Conservation (phyloP, 2,329 filamentous ascomycete species). For the Geosmithia flava region DNA sequence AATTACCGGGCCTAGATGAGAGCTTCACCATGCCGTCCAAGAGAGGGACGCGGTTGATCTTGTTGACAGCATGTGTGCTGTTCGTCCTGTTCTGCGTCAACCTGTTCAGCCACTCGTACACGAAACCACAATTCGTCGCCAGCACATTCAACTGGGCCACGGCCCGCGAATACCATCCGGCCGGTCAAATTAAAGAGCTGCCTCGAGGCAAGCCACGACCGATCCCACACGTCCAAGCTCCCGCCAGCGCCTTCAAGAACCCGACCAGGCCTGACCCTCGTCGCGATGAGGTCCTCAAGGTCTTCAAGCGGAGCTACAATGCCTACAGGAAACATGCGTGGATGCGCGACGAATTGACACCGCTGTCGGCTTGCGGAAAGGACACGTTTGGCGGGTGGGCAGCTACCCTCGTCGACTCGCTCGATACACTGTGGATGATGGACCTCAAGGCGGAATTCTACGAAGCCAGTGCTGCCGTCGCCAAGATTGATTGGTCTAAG, state of each 20-base stretch:
- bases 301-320: conserved; percentile 21
- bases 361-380: conserved; percentile 29
- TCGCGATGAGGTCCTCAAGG: conserved; percentile 2
- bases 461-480: conserved; percentile 34
- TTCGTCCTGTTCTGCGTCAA: background rate
- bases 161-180: conserved; percentile 2
- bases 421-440: conserved; percentile 54
- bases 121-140: background rate
- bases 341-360: conserved; percentile 38
- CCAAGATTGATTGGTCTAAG: conserved; percentile 34
- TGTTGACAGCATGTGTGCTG: background rate
- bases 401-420: conserved; percentile 45
- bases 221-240: conserved; percentile 9
- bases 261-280: conserved; percentile 2
- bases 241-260: conserved; percentile 1
- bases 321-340: conserved; percentile 40
- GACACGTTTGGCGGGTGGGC: conserved; percentile 41
- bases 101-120: background rate
- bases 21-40: background rate
- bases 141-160: conserved; percentile 3
- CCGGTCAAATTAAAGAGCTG: conserved; percentile 2
- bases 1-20: background rate
- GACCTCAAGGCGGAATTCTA: conserved; percentile 43
- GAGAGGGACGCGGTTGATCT: background rate
- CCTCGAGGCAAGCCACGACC: conserved; percentile 5